Evolutionary conservation across 2,329 filamentous ascomycete genomes (phyloP).

Genomic region (Pseudocercospora cruenta): DNA sequence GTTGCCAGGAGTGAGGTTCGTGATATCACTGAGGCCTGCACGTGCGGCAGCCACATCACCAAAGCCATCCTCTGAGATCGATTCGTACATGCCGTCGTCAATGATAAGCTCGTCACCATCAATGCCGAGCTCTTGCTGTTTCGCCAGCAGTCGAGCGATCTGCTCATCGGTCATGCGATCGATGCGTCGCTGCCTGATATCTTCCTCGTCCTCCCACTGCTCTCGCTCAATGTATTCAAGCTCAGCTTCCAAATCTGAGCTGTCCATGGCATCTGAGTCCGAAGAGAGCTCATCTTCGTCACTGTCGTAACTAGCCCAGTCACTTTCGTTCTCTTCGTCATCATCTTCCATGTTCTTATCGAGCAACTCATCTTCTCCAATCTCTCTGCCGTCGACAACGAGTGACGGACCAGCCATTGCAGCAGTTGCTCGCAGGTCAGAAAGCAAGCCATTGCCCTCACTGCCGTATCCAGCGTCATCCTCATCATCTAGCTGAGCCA

Average conservation of each 20-base stretch:
- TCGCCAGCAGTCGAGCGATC: conserved; percentile 63
- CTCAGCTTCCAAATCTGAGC: conserved; percentile 41
- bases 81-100: conserved; percentile 43
- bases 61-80: conserved; percentile 28
- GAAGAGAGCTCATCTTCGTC: conserved; percentile 37
- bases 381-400: conserved; percentile 34
- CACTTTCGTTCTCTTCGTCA: conserved; percentile 21
- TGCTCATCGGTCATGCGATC: conserved; percentile 61
- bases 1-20: conserved; percentile 30
- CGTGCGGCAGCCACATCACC: conserved; percentile 38
- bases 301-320: conserved; percentile 27
- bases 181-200: conserved; percentile 44
- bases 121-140: conserved; percentile 67
- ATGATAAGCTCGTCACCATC: conserved; percentile 63
- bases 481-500: conserved; percentile 38
- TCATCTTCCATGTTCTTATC: conserved; percentile 20
- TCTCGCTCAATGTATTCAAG: conserved; percentile 40
- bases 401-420: conserved; percentile 32
- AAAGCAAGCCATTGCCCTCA: conserved; percentile 12
- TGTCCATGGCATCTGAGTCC: conserved; percentile 44
- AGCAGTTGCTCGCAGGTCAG: conserved; percentile 14
- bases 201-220: conserved; percentile 46
- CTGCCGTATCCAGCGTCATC: conserved; percentile 20
- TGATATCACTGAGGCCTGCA: conserved; percentile 36
- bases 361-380: conserved; percentile 36